phyloP scores from a whole-genome alignment of 805 yeast genomes.

The Deakozyma indianensis region DNA sequence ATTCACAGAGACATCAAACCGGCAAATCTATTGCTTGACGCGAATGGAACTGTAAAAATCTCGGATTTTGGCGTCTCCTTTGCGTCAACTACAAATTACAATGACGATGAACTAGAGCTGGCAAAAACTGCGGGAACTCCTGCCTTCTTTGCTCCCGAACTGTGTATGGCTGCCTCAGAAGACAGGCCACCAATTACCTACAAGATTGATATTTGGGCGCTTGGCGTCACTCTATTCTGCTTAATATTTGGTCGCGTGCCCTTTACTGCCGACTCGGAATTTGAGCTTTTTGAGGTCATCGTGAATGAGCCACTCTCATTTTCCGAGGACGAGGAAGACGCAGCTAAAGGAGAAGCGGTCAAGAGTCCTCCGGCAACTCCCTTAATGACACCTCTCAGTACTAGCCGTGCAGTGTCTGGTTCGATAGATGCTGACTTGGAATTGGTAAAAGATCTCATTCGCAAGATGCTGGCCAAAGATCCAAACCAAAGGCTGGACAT shows the following conservation, averaged over 20 bases:
- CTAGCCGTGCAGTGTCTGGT: neutral
- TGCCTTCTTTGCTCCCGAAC: conserved; percentile 90
- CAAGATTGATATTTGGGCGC: conserved; percentile 94
- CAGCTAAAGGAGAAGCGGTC: neutral
- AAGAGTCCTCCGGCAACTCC: neutral
- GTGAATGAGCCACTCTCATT: conserved; percentile 37
- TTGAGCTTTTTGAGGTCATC: conserved; percentile 71
- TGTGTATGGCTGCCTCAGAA: conserved; percentile 45
- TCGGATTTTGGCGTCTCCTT: conserved; percentile 96
- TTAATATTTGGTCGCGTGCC: conserved; percentile 80
- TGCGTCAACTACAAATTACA: conserved; percentile 33
- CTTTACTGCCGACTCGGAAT: conserved; percentile 76
- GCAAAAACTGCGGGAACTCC: conserved; percentile 98
- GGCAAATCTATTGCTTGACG: conserved; percentile 65
- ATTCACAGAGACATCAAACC: conserved; percentile 95
- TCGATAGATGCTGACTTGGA: conserved; percentile 13
- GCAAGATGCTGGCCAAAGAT: conserved; percentile 50
- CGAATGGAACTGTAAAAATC: conserved; percentile 67
- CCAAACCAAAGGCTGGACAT: conserved; percentile 57
- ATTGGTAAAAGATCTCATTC: conserved; percentile 38
- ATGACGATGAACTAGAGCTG: conserved; percentile 60
- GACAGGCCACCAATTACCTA: conserved; percentile 43
- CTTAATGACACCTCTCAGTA: neutral
- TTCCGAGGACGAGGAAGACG: conserved; percentile 5
- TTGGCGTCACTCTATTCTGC: conserved; percentile 86